A percentile compares a stretch with the other conserved stretches of the same genome.
Conservation (phyloP, 345 rosid species). For the Lenwebbia sp. region DNA sequence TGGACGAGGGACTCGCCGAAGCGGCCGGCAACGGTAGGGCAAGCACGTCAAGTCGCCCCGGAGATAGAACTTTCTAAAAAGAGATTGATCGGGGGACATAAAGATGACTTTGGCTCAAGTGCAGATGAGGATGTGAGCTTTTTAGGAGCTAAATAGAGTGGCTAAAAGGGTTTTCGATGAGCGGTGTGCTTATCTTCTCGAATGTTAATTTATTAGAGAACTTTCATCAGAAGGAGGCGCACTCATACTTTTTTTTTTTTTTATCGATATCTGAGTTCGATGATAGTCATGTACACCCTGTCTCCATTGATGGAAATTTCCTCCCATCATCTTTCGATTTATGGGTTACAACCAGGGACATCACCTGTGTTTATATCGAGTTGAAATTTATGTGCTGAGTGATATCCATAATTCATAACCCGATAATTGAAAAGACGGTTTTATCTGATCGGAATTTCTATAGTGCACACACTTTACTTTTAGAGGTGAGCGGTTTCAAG, state of each 20-base stretch:
- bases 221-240: background rate
- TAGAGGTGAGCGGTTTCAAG: too few relatives aligned
- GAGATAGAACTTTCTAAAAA: background rate
- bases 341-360: background rate
- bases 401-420: background rate
- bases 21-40: background rate
- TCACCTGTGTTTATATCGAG: background rate
- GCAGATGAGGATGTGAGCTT: background rate
- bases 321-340: background rate
- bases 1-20: background rate
- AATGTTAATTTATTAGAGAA: background rate
- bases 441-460: background rate
- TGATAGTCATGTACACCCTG: background rate
- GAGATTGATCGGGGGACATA: background rate
- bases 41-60: background rate
- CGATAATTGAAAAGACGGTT: too few relatives aligned
- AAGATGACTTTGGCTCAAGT: too few relatives aligned
- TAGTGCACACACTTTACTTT: background rate
- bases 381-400: background rate
- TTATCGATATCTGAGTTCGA: background rate
- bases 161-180: background rate
- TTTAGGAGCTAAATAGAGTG: background rate
- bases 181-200: background rate
- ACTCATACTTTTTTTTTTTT: too few relatives aligned
- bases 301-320: background rate